Base-by-base conservation (phyloP, 2,329 filamentous ascomycete genomes). In the Aspergillus sp. region DNA sequence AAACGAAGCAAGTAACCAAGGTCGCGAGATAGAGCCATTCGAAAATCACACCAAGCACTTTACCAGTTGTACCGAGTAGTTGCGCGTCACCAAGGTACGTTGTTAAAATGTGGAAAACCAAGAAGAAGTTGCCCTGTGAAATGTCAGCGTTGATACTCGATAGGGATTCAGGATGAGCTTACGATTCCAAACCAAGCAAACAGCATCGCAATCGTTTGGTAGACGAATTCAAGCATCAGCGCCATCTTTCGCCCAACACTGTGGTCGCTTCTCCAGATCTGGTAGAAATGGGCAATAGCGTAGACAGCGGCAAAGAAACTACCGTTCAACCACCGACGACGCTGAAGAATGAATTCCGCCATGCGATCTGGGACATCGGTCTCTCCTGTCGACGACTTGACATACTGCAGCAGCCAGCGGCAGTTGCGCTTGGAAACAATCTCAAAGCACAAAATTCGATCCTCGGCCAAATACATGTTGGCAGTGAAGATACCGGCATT, bases 261-360 rank as follows among this genome's bases (percentile, higher is more conserved):
- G 67, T 98, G 93, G 59, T 90, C 86, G 51, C 89, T 95, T 46
- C 93, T 83, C 79, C 91, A 95, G 66, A 98, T 90, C 62, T 97
- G 86, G 70, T 95, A 91, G 66, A 95, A 95, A 69, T 98, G 93
- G 29, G 88, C 86, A 53, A 96, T 83, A 42, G 93, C 86, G 65
- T 98, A 98, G 45, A 98, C 85, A 47, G 93, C 90, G 40, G 93
- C 93, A 68, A 98, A 98, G 79, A 98, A 98, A 61, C 87, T 93
- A 52, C 93, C 93, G 71, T 98, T 98, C 53, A 98, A 72, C 93
- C 93, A 98, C 70, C 93, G 85, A 73, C 93, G 85, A 66, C 93
- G 85, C 71, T 98, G 93, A 39, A 96, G 77, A 62, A 98, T 93
- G 65, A 98, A 84, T 60, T 98, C 93, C 19, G 90, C 87, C 72